These are phyloP conservation scores for Trametopsis cervina DNA, from an alignment of 768 basidiomycete genomes.

Conservation along the genomic window DNA sequence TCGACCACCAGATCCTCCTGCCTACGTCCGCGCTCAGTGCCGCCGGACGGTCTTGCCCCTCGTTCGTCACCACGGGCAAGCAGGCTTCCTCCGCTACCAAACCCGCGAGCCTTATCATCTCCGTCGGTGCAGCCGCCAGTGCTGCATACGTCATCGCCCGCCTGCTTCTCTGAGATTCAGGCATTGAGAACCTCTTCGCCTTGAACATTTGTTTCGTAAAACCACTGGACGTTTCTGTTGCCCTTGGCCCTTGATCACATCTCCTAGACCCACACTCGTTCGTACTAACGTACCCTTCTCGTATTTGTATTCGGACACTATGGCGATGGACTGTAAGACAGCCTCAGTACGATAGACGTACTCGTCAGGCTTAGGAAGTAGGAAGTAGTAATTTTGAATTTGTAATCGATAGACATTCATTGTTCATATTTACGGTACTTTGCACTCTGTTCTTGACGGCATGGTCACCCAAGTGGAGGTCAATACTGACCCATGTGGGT, in stretches of 20 bases:
- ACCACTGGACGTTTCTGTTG: background rate
- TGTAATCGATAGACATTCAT: background rate
- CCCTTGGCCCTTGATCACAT: background rate
- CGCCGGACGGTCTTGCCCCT: conserved; percentile 17
- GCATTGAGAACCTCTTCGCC: background rate
- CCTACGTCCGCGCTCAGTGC: conserved; percentile 24
- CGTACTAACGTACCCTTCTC: background rate
- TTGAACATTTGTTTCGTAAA: background rate
- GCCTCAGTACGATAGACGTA: background rate
- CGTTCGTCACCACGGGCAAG: conserved; percentile 5
- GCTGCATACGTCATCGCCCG: background rate
- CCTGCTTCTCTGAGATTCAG: background rate
- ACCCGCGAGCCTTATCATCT: background rate
- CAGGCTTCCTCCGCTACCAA: conserved; percentile 2
- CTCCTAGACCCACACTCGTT: background rate
- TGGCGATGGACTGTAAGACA: too few relatives aligned
- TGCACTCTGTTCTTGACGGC: too few relatives aligned
- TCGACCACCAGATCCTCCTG: conserved; percentile 27
- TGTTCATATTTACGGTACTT: too few relatives aligned
- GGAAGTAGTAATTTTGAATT: background rate
- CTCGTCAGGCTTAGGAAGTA: too few relatives aligned
- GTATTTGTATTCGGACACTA: background rate
- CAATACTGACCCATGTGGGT: too few relatives aligned
- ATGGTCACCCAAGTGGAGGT: too few relatives aligned
- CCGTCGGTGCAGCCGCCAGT: background rate